Evolutionary conservation across 345 rosid species (phyloP).

Genomic region (Brassica napus): Da-Ae NC_063446.1:40741501-40742000

Average conservation of each 20-base stretch:
- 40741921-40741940: slow-evolving; percentile 32
- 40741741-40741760: background rate
- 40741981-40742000: background rate
- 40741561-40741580: no score
- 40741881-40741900: no score
- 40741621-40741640: no score
- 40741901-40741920: slow-evolving; percentile 17
- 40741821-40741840: slow-evolving; percentile 3
- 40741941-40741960: slow-evolving; percentile 40
- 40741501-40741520: no score
- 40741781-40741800: background rate
- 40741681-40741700: no score
- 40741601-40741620: no score
- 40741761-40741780: background rate
- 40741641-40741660: no score
- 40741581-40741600: no score
- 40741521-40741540: no score
- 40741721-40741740: background rate
- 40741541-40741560: no score
- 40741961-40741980: slow-evolving; percentile 32
- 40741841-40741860: background rate
- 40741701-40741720: background rate
- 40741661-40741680: no score
- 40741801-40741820: background rate
- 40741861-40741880: no score